Percentiles rank a stretch among this genome's conserved stretches.
phyloP scores from a whole-genome alignment of 345 rosid genomes.

The Cardamine resedifolia region DNA sequence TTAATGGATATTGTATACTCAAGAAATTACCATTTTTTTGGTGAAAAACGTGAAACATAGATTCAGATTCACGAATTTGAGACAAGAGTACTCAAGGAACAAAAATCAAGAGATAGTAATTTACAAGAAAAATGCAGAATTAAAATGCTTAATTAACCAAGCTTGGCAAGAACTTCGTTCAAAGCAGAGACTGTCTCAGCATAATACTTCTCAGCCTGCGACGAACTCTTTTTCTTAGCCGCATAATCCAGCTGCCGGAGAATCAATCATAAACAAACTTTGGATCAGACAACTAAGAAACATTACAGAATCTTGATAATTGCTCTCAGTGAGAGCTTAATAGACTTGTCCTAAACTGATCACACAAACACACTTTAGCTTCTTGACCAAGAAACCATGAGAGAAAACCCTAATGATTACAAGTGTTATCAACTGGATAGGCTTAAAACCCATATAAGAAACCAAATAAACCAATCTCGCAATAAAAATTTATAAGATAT shows the following conservation, averaged over 20 bases:
- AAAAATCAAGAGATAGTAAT: conserved; percentile 20
- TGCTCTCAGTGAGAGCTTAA: background rate
- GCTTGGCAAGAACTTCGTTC: conserved; percentile 82
- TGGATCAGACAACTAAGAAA: background rate
- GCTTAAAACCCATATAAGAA: background rate
- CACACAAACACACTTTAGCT: background rate
- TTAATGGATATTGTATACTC: conserved; percentile 4
- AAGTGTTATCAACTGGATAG: background rate
- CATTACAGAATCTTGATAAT: too few species aligned
- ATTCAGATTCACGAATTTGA: conserved; percentile 16
- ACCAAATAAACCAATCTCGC: background rate
- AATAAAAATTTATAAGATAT: background rate
- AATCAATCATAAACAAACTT: conserved; percentile 9
- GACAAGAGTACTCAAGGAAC: conserved; percentile 14
- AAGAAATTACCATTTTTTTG: conserved; percentile 1
- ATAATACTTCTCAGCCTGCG: conserved; percentile 87
- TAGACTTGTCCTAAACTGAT: background rate
- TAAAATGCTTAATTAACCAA: conserved; percentile 64
- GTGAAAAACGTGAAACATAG: conserved; percentile 12
- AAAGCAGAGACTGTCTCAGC: conserved; percentile 68
- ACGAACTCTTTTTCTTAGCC: conserved; percentile 78
- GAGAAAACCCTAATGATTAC: background rate
- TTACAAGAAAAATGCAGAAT: conserved; percentile 24
- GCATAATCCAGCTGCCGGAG: conserved; percentile 77
- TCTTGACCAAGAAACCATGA: background rate